These are phyloP conservation scores for Vigna radiata DNA, from an alignment of 306 rosid species.

Conservation along the genomic window DNA sequence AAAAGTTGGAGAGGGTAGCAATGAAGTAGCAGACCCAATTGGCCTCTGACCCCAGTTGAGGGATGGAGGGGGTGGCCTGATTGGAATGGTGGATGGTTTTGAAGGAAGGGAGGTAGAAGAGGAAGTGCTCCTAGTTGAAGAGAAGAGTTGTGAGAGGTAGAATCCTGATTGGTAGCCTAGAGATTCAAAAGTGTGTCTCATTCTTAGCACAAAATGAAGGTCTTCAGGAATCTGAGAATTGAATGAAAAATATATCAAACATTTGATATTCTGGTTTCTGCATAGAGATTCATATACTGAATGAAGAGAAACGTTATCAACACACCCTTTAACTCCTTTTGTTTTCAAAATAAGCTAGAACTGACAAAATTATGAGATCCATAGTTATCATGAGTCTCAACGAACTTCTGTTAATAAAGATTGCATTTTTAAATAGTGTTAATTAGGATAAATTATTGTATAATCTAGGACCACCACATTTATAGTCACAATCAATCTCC, in stretches of 20 bases:
- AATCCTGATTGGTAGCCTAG: constrained; percentile 92
- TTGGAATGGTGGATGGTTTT: constrained; percentile 67
- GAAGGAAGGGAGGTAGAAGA: constrained; percentile 65
- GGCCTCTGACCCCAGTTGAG: constrained; percentile 81
- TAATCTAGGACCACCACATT: neutral
- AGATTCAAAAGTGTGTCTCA: constrained; percentile 94
- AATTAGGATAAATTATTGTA: neutral
- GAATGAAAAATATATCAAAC: constrained; percentile 15
- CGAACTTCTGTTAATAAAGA: too few relatives aligned
- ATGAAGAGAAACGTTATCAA: neutral
- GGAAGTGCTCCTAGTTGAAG: constrained; percentile 72
- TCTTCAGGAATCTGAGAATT: constrained; percentile 81
- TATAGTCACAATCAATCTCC: neutral
- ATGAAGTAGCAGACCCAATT: constrained; percentile 54
- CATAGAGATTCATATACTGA: neutral
- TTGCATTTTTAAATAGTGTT: neutral
- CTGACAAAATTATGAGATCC: neutral
- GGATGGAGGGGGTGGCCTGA: constrained; percentile 67
- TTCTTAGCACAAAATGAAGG: constrained; percentile 90
- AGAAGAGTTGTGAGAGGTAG: constrained; percentile 87
- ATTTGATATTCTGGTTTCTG: neutral
- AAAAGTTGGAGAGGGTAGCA: constrained; percentile 74
- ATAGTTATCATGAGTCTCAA: neutral
- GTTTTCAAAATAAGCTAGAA: neutral
- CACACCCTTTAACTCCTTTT: neutral